phyloP scores from a whole-genome alignment of 1,139 yeast species.

The Suhomyces ambrosiae region DNA sequence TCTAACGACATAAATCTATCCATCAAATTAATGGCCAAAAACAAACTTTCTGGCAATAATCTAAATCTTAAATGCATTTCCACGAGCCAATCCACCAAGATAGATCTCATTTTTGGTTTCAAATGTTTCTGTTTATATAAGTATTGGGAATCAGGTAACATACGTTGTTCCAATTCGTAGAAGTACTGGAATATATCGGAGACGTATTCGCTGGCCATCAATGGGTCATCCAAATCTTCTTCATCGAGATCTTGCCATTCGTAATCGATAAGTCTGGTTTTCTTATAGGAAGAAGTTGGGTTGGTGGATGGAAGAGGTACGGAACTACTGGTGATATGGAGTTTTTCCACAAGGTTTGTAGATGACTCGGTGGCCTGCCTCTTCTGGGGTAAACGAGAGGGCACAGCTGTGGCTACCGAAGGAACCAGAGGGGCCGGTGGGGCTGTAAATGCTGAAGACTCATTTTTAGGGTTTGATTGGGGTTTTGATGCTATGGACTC shows the following conservation, averaged over 20 bases:
- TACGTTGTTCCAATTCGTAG: conserved; percentile 70
- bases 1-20: conserved; percentile 87
- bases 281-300: conserved; percentile 23
- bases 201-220: conserved; percentile 94
- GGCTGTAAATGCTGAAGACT: neutral
- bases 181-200: conserved; percentile 82
- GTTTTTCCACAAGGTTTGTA: conserved; percentile 50
- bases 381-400: conserved; percentile 55
- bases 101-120: conserved; percentile 84
- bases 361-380: conserved; percentile 60
- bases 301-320: conserved; percentile 18
- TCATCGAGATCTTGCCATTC: conserved; percentile 92
- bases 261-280: conserved; percentile 47
- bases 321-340: conserved; percentile 20
- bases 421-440: conserved; percentile 2
- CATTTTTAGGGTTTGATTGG: conserved; percentile 2
- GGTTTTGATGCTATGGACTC: neutral
- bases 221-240: conserved; percentile 88
- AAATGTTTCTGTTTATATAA: conserved; percentile 73
- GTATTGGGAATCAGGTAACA: conserved; percentile 79
- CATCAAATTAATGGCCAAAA: conserved; percentile 84
- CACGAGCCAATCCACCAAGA: conserved; percentile 92
- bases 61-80: conserved; percentile 89
- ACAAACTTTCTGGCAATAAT: conserved; percentile 86
- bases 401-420: conserved; percentile 19